Evolutionary conservation across 805 yeast genomes (phyloP).

Genomic region (Komagataella ulmi): DNA sequence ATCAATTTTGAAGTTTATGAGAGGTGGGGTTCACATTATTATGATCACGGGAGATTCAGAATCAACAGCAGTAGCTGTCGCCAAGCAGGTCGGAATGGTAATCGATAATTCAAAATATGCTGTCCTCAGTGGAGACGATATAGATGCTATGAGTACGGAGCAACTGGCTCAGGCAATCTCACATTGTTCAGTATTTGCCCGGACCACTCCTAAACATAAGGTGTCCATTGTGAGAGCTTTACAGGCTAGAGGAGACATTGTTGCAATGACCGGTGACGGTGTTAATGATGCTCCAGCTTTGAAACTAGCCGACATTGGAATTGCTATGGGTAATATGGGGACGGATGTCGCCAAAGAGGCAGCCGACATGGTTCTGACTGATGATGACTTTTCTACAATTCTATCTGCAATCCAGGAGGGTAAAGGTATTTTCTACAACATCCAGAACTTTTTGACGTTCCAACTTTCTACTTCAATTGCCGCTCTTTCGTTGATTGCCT

Average conservation of each 20-base stretch:
- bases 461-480: conserved; percentile 95
- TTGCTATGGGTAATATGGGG: conserved; percentile 97
- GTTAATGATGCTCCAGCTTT: conserved; percentile 98
- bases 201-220: conserved; percentile 93
- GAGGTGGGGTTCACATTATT: conserved; percentile 94
- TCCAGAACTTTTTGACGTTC: conserved; percentile 88
- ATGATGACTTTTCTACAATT: conserved; percentile 93
- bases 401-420: conserved; percentile 93
- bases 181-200: conserved; percentile 80
- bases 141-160: conserved; percentile 62
- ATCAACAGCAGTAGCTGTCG: conserved; percentile 75
- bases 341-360: conserved; percentile 99
- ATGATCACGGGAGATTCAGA: conserved; percentile 97
- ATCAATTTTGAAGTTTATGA: conserved; percentile 63
- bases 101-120: conserved; percentile 46
- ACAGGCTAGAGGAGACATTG: conserved; percentile 85
- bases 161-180: conserved; percentile 65
- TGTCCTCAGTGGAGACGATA: conserved; percentile 74
- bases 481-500: conserved; percentile 79
- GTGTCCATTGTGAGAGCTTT: conserved; percentile 81
- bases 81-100: conserved; percentile 84
- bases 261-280: conserved; percentile 99
- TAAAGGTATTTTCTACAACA: conserved; percentile 90
- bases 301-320: conserved; percentile 94
- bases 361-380: conserved; percentile 92